Base-by-base conservation (phyloP, 805 yeast genomes). In the Pichia rugopelliculosa region DNA sequence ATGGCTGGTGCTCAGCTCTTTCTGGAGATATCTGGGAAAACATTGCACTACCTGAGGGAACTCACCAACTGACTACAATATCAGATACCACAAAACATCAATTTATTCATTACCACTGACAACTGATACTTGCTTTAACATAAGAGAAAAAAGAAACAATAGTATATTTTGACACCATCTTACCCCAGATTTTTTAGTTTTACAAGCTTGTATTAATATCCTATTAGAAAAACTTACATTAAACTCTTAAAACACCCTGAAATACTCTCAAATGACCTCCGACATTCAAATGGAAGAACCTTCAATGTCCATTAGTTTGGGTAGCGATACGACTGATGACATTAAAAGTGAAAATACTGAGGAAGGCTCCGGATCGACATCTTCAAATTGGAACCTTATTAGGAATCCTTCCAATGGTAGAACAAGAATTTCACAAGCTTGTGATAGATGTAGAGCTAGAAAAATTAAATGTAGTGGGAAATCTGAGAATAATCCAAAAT, bases 391-490 rank as follows among this genome's bases (percentile, higher is more conserved):
- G 67, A 63, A 63, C 42, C 56, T 67, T 23, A 67, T 67, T 27
- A 67, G 64, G 50, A 65, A 63, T 41, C 69, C 69, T 3, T 44
- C 51, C 12, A 65, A 62, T 48, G 72, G 72, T 45, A 56, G 67
- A 42, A 59, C 72, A 6, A 61, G 91, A 51, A 81, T 82, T 3
- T 76, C 84, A 1, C 93, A 85, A 62, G 93, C 93, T 2, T 85
- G 95, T 65, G 93, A 85, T 61, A 68, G 93, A 30, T 85, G 93
- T 57, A 70, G 91, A 40, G 77, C 82, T 53, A 82, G 86, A 55
- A 85, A 84, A 64, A 82, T 84, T 53, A 80, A 80, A 53, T 85
- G 93, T 64, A 85, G 83, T 57, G 91, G 90, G 1, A 71, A 73
- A 49, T 72, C 77, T 2, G 66, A 60, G 38, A 52, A 51, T 18